These are phyloP conservation scores for Penicillium digitatum DNA, from an alignment of 2,329 filamentous ascomycete species.

Conservation along the genomic window DNA sequence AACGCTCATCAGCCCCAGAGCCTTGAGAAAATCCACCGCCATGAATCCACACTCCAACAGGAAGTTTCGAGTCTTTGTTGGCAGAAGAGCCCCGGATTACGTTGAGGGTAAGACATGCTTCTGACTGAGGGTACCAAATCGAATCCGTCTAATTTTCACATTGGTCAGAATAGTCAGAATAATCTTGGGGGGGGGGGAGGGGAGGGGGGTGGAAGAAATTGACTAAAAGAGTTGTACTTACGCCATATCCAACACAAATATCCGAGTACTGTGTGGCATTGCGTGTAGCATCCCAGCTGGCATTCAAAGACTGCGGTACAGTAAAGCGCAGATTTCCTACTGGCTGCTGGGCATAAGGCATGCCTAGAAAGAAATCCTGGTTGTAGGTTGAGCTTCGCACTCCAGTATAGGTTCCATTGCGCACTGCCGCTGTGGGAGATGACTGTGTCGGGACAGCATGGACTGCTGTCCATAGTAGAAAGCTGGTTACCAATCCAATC, in stretches of 20 bases:
- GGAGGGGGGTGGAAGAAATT: too few species aligned
- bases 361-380: conserved; percentile 53
- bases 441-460: conserved; percentile 22
- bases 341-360: conserved; percentile 57
- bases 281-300: conserved; percentile 41
- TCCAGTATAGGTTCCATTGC: conserved; percentile 50
- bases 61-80: conserved; percentile 43
- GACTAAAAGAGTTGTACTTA: conserved; percentile 22
- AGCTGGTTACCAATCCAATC: not conserved
- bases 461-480: conserved; percentile 15
- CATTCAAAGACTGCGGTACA: conserved; percentile 49
- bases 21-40: conserved; percentile 54
- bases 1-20: conserved; percentile 51
- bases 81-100: conserved; percentile 51
- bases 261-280: conserved; percentile 47
- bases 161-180: not conserved
- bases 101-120: conserved; percentile 62
- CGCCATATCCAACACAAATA: conserved; percentile 52
- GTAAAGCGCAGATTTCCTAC: conserved; percentile 53
- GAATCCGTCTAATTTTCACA: conserved; percentile 24
- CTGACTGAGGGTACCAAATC: conserved; percentile 40
- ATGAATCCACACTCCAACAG: conserved; percentile 61
- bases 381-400: conserved; percentile 39
- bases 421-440: conserved; percentile 32
- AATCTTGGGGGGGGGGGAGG: too few species aligned